Evolutionary conservation across 2,329 filamentous ascomycete species (phyloP).

Genomic region (Colletotrichum orchidophilum): DNA sequence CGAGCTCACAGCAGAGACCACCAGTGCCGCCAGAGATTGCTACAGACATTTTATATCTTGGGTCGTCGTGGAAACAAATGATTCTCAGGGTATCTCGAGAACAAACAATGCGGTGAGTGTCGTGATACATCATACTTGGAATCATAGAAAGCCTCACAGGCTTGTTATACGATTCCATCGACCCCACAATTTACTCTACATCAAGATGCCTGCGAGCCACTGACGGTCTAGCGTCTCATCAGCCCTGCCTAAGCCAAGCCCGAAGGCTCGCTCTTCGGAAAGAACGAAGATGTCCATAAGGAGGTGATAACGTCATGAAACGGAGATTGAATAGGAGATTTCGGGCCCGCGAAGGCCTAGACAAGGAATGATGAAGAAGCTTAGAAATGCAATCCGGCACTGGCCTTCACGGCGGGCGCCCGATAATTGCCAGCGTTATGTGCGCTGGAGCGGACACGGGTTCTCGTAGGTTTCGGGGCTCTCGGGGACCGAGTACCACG

Average conservation of each 20-base stretch:
- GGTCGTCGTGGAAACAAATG: no score
- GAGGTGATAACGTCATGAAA: neutral
- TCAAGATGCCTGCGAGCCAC: neutral
- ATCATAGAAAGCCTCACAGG: no score
- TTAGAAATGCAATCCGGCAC: neutral
- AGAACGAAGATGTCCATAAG: neutral
- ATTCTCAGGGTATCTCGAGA: no score
- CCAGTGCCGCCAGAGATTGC: conserved; percentile 58
- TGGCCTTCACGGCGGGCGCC: no score
- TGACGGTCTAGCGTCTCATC: neutral
- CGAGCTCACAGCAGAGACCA: conserved; percentile 52
- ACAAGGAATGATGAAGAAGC: neutral
- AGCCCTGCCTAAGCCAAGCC: neutral
- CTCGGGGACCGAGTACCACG: neutral
- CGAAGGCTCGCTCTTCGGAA: neutral
- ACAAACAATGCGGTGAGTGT: no score
- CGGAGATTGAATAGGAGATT: neutral
- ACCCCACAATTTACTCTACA: neutral
- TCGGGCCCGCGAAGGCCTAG: neutral
- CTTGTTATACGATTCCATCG: no score
- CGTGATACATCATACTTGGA: no score
- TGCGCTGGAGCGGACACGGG: neutral
- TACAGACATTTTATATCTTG: conserved; percentile 36
- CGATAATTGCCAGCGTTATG: no score
- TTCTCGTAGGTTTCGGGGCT: neutral